phyloP scores from a whole-genome alignment of 768 basidiomycete species.

The Tylopilus subfusipes region DNA sequence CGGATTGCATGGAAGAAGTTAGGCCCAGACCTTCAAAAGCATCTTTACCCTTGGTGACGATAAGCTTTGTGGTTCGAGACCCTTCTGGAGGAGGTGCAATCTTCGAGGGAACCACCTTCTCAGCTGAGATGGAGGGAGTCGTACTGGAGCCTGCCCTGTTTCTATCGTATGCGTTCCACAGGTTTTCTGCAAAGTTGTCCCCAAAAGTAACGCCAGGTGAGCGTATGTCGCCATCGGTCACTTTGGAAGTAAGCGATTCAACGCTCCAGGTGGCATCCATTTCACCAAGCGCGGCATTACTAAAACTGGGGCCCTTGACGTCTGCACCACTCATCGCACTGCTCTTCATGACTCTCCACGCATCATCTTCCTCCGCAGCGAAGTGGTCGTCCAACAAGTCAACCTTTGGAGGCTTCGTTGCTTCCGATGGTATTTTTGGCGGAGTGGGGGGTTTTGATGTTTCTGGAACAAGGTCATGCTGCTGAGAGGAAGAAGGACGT shows the following conservation, averaged over 20 bases:
- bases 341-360: slow-evolving; percentile 44
- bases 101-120: slow-evolving; percentile 21
- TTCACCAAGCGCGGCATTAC: slow-evolving; percentile 13
- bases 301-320: slow-evolving; percentile 25
- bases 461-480: slow-evolving; percentile 36
- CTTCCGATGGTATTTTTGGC: slow-evolving; percentile 10
- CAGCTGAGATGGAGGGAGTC: slow-evolving; percentile 3
- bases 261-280: slow-evolving; percentile 42
- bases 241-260: slow-evolving; percentile 24
- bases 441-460: slow-evolving; percentile 25
- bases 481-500: slow-evolving; percentile 44
- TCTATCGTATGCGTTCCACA: slow-evolving; percentile 52
- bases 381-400: slow-evolving; percentile 40
- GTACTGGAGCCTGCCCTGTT: slow-evolving; percentile 8
- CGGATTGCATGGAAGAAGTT: slow-evolving; percentile 39
- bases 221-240: slow-evolving; percentile 22
- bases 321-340: slow-evolving; percentile 12
- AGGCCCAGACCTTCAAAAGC: slow-evolving; percentile 78
- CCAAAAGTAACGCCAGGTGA: slow-evolving; percentile 46
- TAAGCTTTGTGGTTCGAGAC: slow-evolving; percentile 31
- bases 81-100: slow-evolving; percentile 27
- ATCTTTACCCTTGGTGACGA: slow-evolving; percentile 49
- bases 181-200: slow-evolving; percentile 58
- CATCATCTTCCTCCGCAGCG: slow-evolving; percentile 41
- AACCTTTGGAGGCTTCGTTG: slow-evolving; percentile 14